Conservation (phyloP, 148 eudicot species). For the Camellia granthamiana region DNA sequence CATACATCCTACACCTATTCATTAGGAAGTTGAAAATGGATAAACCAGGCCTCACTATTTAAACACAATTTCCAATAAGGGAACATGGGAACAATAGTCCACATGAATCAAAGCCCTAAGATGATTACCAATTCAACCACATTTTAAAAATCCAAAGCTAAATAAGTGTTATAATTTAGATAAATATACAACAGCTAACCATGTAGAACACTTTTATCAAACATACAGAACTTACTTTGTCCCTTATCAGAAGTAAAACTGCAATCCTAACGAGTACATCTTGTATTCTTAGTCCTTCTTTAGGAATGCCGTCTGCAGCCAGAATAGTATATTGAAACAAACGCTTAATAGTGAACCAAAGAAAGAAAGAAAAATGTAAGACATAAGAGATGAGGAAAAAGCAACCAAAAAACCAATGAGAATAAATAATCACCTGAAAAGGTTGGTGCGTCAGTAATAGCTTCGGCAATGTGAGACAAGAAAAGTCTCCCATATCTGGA, state of each 20-base stretch:
- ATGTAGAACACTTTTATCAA: background rate
- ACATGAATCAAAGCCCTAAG: background rate
- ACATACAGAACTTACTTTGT: conserved; percentile 52
- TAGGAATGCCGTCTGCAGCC: conserved; percentile 85
- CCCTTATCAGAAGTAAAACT: conserved; percentile 53
- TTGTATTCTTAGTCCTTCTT: conserved; percentile 81
- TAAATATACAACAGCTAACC: background rate
- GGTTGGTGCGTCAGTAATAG: conserved; percentile 62
- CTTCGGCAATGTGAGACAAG: conserved; percentile 77
- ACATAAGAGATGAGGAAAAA: background rate
- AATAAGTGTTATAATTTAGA: no score
- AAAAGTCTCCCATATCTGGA: conserved; percentile 81
- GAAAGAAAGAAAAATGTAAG: background rate
- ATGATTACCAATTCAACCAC: background rate
- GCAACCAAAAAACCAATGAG: background rate
- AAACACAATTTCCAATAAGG: background rate
- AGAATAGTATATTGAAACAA: conserved; percentile 10
- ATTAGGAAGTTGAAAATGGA: background rate
- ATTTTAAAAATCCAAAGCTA: background rate
- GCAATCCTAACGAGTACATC: conserved; percentile 91
- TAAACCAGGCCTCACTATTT: background rate
- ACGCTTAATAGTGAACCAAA: background rate
- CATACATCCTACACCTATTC: background rate
- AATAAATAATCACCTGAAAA: conserved; percentile 56
- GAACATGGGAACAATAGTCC: background rate